Evolutionary conservation across 2,329 filamentous ascomycete species (phyloP).

Genomic region (Phialemoniopsis sp.): DNA sequence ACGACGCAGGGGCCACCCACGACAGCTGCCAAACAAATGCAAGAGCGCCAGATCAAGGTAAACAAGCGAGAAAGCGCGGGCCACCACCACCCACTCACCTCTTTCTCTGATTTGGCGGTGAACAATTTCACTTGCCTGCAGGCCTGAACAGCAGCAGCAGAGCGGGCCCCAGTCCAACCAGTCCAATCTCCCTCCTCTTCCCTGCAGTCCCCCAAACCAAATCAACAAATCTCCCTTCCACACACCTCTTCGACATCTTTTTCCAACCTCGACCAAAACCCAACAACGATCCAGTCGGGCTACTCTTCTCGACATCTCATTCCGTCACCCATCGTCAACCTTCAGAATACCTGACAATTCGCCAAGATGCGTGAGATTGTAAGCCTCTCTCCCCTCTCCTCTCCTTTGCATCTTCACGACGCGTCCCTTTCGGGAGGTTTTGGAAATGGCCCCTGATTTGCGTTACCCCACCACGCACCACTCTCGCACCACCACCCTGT

Average conservation of each 20-base stretch:
- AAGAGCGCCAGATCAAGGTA: no score
- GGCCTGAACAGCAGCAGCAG: no score
- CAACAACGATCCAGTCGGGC: no score
- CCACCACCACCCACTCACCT: no score
- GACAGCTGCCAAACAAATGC: no score
- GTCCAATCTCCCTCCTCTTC: no score
- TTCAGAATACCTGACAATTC: constrained; percentile 11
- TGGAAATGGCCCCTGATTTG: constrained; percentile 1
- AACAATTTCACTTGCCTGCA: no score
- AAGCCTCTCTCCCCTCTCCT: constrained; percentile 30
- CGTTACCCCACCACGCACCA: constrained; percentile 7
- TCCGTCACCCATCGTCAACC: constrained; percentile 8
- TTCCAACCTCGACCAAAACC: constrained; percentile 8
- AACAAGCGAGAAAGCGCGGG: no score
- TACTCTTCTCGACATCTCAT: constrained; percentile 7
- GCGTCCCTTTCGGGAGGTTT: constrained; percentile 1
- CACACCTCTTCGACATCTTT: constrained; percentile 9
- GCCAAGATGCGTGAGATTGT: constrained; percentile 72
- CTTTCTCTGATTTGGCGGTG: no score
- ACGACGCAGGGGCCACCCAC: no score
- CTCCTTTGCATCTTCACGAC: constrained; percentile 1
- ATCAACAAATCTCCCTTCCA: constrained; percentile 21
- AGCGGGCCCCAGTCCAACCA: constrained; percentile 1
- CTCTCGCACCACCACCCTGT: neutral
- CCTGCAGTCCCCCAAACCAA: constrained; percentile 16